phyloP scores from a whole-genome alignment of 2,329 filamentous ascomycete genomes.

The Verruconis gallopava region DNA sequence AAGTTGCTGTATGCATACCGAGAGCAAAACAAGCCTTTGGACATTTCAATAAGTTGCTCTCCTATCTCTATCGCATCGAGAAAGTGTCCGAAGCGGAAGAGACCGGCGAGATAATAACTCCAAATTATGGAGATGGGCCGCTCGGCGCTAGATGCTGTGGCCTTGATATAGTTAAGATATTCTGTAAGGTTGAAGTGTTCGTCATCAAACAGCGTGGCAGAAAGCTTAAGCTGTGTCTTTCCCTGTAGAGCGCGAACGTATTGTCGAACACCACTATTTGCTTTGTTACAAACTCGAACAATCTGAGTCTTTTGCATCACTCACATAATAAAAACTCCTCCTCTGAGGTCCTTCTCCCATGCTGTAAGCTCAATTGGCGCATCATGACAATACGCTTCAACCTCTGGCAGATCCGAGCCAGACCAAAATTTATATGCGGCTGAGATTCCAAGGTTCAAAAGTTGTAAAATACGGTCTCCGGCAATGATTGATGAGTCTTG shows the following conservation, averaged over 20 bases:
- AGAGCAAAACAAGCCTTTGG: constrained; percentile 32
- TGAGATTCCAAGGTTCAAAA: constrained; percentile 57
- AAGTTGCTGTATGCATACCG: constrained; percentile 28
- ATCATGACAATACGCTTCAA: constrained; percentile 58
- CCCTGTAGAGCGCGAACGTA: constrained; percentile 58
- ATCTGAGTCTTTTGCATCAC: too few relatives aligned
- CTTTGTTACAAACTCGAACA: not conserved
- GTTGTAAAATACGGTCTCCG: constrained; percentile 58
- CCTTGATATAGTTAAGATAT: constrained; percentile 39
- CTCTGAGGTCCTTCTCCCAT: constrained; percentile 58
- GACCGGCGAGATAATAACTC: constrained; percentile 32
- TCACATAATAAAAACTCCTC: constrained; percentile 52
- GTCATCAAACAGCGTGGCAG: constrained; percentile 51
- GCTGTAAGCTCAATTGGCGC: constrained; percentile 61
- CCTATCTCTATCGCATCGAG: constrained; percentile 31
- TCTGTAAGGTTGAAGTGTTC: constrained; percentile 48
- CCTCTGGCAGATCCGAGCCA: constrained; percentile 54
- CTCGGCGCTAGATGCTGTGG: constrained; percentile 42
- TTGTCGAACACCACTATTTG: constrained; percentile 43
- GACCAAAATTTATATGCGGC: constrained; percentile 56
- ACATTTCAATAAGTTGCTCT: constrained; percentile 26
- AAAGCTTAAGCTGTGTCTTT: constrained; percentile 46
- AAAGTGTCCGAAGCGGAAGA: constrained; percentile 32
- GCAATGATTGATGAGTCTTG: constrained; percentile 53
- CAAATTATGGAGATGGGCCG: constrained; percentile 57